Percentiles rank a stretch among this genome's conserved stretches.
phyloP scores from a whole-genome alignment of 805 yeast species.

The Ogataea neopini region DNA sequence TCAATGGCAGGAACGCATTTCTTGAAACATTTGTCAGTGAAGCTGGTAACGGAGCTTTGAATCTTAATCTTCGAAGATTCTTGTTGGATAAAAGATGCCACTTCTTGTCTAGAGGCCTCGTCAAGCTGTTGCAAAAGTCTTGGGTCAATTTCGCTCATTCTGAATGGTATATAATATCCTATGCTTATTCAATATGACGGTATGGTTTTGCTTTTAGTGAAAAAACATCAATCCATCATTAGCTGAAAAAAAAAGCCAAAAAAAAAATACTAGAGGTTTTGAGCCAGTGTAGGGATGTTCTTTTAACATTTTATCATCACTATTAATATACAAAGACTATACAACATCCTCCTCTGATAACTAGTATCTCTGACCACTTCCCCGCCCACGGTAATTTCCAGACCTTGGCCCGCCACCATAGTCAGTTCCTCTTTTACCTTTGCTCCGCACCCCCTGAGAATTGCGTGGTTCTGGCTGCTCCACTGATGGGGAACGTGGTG shows the following conservation, averaged over 20 bases:
- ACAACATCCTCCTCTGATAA: not conserved
- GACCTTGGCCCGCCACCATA: not conserved
- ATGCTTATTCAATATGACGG: not conserved
- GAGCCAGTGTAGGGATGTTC: constrained; percentile 2
- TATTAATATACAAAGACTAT: constrained; percentile 2
- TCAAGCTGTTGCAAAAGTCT: constrained; percentile 45
- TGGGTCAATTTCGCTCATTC: constrained; percentile 32
- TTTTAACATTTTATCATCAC: no score
- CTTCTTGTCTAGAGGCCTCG: constrained; percentile 70
- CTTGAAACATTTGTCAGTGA: constrained; percentile 89
- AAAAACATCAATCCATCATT: not conserved
- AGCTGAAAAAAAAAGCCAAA: not conserved
- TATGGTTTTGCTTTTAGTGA: no score
- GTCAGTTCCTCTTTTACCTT: constrained; percentile 1
- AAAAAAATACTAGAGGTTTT: not conserved
- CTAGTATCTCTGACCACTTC: constrained; percentile 1
- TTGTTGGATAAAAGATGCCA: constrained; percentile 71
- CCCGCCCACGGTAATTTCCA: not conserved
- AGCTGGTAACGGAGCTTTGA: constrained; percentile 81
- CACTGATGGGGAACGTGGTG: not conserved
- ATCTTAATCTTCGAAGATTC: constrained; percentile 88
- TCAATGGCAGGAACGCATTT: constrained; percentile 64
- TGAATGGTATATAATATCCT: not conserved
- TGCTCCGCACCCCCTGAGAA: not conserved
- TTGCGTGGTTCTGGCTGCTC: constrained; percentile 1